Percentiles rank a stretch among this genome's conserved stretches.
Evolutionary conservation across 805 yeast species (phyloP).

Genomic region (Torulaspora microellipsoides): DNA sequence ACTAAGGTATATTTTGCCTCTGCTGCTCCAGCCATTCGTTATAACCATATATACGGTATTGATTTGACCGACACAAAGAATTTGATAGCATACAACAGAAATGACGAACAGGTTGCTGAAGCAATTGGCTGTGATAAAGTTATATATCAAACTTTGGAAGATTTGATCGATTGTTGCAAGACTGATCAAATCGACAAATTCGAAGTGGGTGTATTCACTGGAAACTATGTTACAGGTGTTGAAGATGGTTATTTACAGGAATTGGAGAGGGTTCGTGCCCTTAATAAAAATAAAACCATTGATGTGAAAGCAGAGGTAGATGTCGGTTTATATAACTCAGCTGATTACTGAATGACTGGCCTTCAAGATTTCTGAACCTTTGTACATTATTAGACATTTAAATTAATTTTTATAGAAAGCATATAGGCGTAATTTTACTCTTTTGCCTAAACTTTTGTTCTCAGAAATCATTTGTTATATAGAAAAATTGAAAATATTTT

Average conservation of each 20-base stretch:
- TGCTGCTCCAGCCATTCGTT: slow-evolving; percentile 97
- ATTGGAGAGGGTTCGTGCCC: slow-evolving; percentile 76
- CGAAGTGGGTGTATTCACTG: slow-evolving; percentile 97
- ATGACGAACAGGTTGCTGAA: slow-evolving; percentile 68
- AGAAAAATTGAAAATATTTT: no score
- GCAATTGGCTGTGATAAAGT: slow-evolving; percentile 89
- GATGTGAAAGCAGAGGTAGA: slow-evolving; percentile 80
- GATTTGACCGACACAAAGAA: slow-evolving; percentile 95
- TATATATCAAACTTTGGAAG: slow-evolving; percentile 80
- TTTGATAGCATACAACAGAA: slow-evolving; percentile 77
- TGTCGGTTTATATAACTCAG: slow-evolving; percentile 56
- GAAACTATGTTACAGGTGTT: slow-evolving; percentile 89
- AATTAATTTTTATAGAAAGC: no score
- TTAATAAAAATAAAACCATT: slow-evolving; percentile 52
- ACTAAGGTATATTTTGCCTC: slow-evolving; percentile 91
- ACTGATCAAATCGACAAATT: slow-evolving; percentile 48
- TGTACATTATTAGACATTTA: slow-evolving; percentile 3
- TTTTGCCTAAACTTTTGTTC: no score
- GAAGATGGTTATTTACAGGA: slow-evolving; percentile 78
- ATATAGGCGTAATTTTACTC: no score
- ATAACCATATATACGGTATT: slow-evolving; percentile 94
- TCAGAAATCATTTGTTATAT: no score
- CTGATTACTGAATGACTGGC: slow-evolving; percentile 40
- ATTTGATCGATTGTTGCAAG: slow-evolving; percentile 74
- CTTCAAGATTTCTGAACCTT: background rate